Evolutionary conservation across 108 stramenopile species (phyloP).

Genomic region (Cyclotella sp.): DNA sequence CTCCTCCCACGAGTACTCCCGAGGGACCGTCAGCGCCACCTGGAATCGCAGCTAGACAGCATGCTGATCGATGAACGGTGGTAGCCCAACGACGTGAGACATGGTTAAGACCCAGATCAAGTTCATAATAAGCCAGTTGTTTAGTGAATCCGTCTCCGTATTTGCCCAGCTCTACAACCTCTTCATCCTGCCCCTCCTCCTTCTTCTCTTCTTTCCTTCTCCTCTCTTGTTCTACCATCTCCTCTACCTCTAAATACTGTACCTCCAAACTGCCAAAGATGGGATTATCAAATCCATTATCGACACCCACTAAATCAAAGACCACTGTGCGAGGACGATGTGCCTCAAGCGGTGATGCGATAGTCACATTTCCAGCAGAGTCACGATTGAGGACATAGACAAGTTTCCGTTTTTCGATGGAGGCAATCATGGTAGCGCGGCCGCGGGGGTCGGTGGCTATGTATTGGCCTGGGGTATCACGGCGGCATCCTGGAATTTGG

Average conservation of each 20-base stretch:
- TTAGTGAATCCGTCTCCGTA: conserved; percentile 54
- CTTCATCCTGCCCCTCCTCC: conserved; percentile 37
- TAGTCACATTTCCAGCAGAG: conserved; percentile 71
- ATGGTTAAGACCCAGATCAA: conserved; percentile 98
- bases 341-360: conserved; percentile 96
- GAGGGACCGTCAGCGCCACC: conserved; percentile 94
- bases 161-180: conserved; percentile 32
- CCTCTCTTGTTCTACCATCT: conserved; percentile 41
- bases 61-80: conserved; percentile 77
- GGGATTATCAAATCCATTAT: conserved; percentile 98
- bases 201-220: conserved; percentile 10
- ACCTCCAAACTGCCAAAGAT: conserved; percentile 95
- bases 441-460: conserved; percentile 95
- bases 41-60: conserved; percentile 90
- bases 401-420: conserved; percentile 96
- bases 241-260: conserved; percentile 91
- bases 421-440: conserved; percentile 87
- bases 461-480: conserved; percentile 97
- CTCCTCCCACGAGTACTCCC: conserved; percentile 95
- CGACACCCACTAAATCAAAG: conserved; percentile 88
- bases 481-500: conserved; percentile 53
- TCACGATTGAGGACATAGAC: conserved; percentile 96
- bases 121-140: conserved; percentile 94
- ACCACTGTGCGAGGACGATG: conserved; percentile 89
- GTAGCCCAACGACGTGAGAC: conserved; percentile 91